Evolutionary conservation across 352 stramenopile species (phyloP), one percentile per base, ranked within the genome.

Genomic region (Phytophthora tentaculata): DNA sequence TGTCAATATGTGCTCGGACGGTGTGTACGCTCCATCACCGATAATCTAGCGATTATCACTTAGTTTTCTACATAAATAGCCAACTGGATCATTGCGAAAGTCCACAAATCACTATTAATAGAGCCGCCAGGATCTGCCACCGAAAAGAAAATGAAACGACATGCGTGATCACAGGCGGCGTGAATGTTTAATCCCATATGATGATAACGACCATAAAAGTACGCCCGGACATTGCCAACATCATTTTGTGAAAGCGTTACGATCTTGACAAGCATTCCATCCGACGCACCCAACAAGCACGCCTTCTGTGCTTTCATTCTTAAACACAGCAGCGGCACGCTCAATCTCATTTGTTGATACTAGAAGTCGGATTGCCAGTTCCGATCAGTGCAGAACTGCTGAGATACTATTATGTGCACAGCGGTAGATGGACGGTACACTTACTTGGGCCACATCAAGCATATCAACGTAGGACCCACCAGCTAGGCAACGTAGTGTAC

Each of bases 131-230:
- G 43, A 16, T n/a, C n/a, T 16, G 19, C 43, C 13, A 50, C 43
- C 5, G 17, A n/a, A 26, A 50, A 50, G 17, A 26, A 50, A 10
- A 50, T 50, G 5, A 28, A 50, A 19, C 43, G n/a, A 26, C n/a
- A 28, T 10, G 17, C 5, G 43, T 26, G 3, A 50, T 50, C n/a
- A 26, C 43, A 50, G 5, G 19, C 43, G 19, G 43, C 19, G 14
- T 50, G 43, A n/a, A n/a, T n/a, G n/a, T n/a, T n/a, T n/a, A 50
- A 26, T 50, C 43, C 43, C 43, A 50, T 50, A 19, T 50, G n/a
- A 26, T 50, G 17, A 10, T 50, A 50, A 9, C n/a, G 2, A 7
- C 2, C n/a, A 8, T n/a, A 26, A 50, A 17, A 26, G n/a, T 28
- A 50, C 2, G 43, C 4, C 17, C n/a, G 43, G 28, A 50, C 43